These are phyloP conservation scores for Orbilia ellipsospora DNA, from an alignment of 2,329 filamentous ascomycete genomes.

Conservation along the genomic window DNA sequence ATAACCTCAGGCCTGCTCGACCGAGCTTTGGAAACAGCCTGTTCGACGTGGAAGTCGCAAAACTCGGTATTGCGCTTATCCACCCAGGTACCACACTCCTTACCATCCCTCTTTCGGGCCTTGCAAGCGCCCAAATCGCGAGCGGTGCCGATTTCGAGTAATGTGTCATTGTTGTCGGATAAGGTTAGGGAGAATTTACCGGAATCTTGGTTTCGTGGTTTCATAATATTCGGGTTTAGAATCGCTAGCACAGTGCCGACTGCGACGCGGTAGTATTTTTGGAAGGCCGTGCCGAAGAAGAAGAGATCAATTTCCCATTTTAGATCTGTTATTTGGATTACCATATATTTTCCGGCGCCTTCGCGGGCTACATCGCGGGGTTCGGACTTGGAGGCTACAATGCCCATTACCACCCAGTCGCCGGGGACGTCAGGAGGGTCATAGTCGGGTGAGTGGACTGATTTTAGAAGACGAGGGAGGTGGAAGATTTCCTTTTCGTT, in stretches of 20 bases:
- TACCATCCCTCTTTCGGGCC: conserved; percentile 83
- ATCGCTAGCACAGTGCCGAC: conserved; percentile 92
- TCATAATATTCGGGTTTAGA: conserved; percentile 90
- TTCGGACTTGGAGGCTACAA: conserved; percentile 87
- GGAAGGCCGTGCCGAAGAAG: conserved; percentile 89
- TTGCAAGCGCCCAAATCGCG: conserved; percentile 91
- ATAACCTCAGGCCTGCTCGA: conserved; percentile 82
- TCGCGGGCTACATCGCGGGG: conserved; percentile 73
- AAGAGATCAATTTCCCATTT: conserved; percentile 92
- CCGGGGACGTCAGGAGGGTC: conserved; percentile 82
- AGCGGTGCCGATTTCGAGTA: conserved; percentile 86
- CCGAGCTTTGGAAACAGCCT: conserved; percentile 77
- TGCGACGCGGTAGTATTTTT: conserved; percentile 91
- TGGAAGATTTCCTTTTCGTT: conserved; percentile 79
- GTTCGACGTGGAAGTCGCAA: conserved; percentile 91
- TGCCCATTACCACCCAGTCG: conserved; percentile 88
- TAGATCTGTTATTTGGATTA: conserved; percentile 85
- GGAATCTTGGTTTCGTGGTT: conserved; percentile 77
- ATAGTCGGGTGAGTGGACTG: conserved; percentile 84
- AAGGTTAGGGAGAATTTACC: conserved; percentile 87
- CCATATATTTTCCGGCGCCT: conserved; percentile 87
- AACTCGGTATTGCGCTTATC: conserved; percentile 87
- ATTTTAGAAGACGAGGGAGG: conserved; percentile 82
- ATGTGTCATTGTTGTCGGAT: conserved; percentile 77
- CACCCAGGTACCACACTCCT: conserved; percentile 83